Evolutionary conservation across 345 rosid species (phyloP), one percentile per base, ranked within the genome.

Genomic region (Firmiana major): DNA sequence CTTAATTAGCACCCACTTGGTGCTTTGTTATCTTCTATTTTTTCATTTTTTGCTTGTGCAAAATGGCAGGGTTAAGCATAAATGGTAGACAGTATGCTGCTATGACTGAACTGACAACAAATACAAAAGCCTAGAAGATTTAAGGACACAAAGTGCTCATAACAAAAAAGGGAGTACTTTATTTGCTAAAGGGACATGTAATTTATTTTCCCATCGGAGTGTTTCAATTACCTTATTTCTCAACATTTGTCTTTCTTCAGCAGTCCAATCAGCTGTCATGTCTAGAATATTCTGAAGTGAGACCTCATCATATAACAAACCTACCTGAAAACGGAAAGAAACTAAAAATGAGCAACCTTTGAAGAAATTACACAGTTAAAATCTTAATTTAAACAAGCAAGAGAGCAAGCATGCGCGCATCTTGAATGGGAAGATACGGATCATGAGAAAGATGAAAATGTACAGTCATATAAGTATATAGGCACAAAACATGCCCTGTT

Each of bases 231-330:
- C 99, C 92, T 86, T 88, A 81, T 91, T 89, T 81, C 99, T 91
- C 76, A 96, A 81, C 94, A 90, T 92, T 84, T 88, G 86, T 81
- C 99, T 91, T 87, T 96, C 99, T 79, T 88, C 95, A 43, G 88
- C 71, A 36, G 95, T 96, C 98, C 99, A 96, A 86, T 97, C 99
- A 76, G 97, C 94, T 72, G 85, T 83, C 89, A 94, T 80, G 80
- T 94, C 99, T 38, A 92, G 77, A 54, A 90, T 80, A 85, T 63
- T 84, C 84, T 92, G 97, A 70, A 94, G 97, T 3, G 94, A 87
- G 26, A 83, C 89, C 68, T 97, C 97, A 64, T 97, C 99, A 75
- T 97, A 97, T 64, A 94, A 79, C 60, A 97, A 75, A 63, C 99
- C 99, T 68, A 92, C 99, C 99, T 97, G 90, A 70, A n/a, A 75